Evolutionary conservation across 2,329 filamentous ascomycete genomes (phyloP), one percentile per base, ranked within the genome.

Genomic region (Phoma sp.): DNA sequence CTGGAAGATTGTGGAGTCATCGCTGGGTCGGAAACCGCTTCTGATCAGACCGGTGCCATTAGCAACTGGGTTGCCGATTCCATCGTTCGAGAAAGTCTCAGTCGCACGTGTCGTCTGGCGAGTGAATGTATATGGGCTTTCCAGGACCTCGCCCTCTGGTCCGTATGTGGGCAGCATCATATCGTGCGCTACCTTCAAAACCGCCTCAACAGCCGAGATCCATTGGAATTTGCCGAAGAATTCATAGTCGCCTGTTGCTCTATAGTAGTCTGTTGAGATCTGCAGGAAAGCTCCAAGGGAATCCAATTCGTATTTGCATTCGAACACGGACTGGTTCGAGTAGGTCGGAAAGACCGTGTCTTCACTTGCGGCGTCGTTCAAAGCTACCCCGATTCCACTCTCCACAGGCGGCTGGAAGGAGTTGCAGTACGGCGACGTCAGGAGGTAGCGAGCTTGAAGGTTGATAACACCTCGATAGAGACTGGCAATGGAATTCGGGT

Each of bases 381-480:
- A 45, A 2, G 74, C 73, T 4, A 75, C 71, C 3, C 63, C 50
- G 12, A 83, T 71, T 2, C 73, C 74, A 32, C 80, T 81, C 54
- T 83, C 80, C 1, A 74, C 68, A 0, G 81, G 81, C 21, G 81
- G 78, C 58, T 83, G 81, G 63, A 83, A 83, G 5, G 79, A 77
- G 65, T 83, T 82, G 72, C 81, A 83, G 63, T 81, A 82, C 6
- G 81, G 81, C 15, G 83, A 84, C 29, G 82, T 82, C 49, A 85
- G 79, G 46, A 91, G 81, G 71, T 90, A 91, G 39, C 88, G 81
- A 21, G 87, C 80, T 69, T 91, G 88, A 6, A 89, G 79, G 69
- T 91, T 91, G 71, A 92, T 88, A 2, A 88, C 82, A 1, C 88
- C 88, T 13, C 88, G 82, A 74, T 87, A 90, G 0, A 91, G 77